These are phyloP conservation scores for Rhodotorula sp. DNA, from an alignment of 1,284 basidiomycete species.

Conservation along the genomic window DNA sequence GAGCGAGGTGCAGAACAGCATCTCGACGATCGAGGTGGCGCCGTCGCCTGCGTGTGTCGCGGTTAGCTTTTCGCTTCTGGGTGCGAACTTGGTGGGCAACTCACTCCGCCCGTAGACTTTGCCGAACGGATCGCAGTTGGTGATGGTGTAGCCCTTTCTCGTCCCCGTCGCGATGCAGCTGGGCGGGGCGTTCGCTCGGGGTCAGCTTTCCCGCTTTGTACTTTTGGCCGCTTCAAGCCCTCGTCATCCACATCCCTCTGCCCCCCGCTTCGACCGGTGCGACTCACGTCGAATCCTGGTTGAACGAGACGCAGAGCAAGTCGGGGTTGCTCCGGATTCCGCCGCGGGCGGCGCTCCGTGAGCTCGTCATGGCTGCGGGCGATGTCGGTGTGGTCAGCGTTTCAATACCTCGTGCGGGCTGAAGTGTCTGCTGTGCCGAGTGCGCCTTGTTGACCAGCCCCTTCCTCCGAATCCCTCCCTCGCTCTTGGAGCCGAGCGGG, in stretches of 20 bases:
- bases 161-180: slow-evolving; percentile 94
- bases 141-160: slow-evolving; percentile 91
- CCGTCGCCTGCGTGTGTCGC: slow-evolving; percentile 66
- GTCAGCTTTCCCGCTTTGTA: no score
- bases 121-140: slow-evolving; percentile 97
- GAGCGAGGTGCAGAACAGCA: slow-evolving; percentile 98
- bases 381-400: background rate
- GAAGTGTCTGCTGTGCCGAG: no score
- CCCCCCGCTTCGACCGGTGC: no score
- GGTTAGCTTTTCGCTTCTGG: no score
- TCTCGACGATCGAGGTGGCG: slow-evolving; percentile 92
- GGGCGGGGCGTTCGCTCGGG: background rate
- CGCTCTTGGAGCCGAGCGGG: background rate
- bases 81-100: slow-evolving; percentile 47
- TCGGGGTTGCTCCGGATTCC: slow-evolving; percentile 43
- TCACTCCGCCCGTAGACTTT: slow-evolving; percentile 89
- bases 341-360: slow-evolving; percentile 29
- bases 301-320: slow-evolving; percentile 45
- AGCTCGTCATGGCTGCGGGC: background rate
- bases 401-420: no score
- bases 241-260: no score
- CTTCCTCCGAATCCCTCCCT: no score
- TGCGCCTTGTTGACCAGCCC: no score
- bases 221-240: no score
- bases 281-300: slow-evolving; percentile 44